Evolutionary conservation across 2,329 filamentous ascomycete genomes (phyloP), one percentile per base, ranked within the genome.

Genomic region (Eutypa lata): DNA sequence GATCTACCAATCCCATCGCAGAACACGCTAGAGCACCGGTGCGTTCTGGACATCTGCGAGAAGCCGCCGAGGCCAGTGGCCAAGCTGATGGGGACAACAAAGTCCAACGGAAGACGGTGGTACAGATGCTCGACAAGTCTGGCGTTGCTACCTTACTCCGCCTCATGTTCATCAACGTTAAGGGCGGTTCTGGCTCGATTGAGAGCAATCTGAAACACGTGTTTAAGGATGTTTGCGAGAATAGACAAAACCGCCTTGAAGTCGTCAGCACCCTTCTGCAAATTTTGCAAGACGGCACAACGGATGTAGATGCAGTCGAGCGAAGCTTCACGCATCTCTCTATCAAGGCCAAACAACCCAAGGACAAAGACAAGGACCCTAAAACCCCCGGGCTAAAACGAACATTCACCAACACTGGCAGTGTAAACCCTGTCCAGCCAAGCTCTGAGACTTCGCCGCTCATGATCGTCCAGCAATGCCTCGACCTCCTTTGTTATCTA

Each of bases 121-220:
- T 96, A 22, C 94, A 99, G 68, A 96, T 99, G 88, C 83, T 99
- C 28, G 94, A 99, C 71, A 97, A 96, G 73, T 83, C 92, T 46
- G 94, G 95, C 24, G 87, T 99, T 59, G 94, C 95, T 24, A 97
- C 94, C n/a, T 77, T 99, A 33, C 80, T 99, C 43, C 90, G 95
- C n/a, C 81, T 99, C 10, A 97, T 99, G 93, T 99, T 99, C 69
- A 91, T 97, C 63, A 89, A 69, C 43, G 63, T 90, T 47, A 90
- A 97, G 60, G 90, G 93, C 58, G 90, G 90, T 21, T 94, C 90
- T 59, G 90, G 90, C 22, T 94, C 90, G 56, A 88, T 94, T 47
- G 90, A 91, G 60, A 84, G 81, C 56, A 89, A 91, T 54, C 79
- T 99, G 50, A 93, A 94, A 67, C 87, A 88, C 51, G 90, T 99